These are phyloP conservation scores for Blastomyces emzantsi DNA, from an alignment of 2,329 filamentous ascomycete species.

Conservation along the genomic window DNA sequence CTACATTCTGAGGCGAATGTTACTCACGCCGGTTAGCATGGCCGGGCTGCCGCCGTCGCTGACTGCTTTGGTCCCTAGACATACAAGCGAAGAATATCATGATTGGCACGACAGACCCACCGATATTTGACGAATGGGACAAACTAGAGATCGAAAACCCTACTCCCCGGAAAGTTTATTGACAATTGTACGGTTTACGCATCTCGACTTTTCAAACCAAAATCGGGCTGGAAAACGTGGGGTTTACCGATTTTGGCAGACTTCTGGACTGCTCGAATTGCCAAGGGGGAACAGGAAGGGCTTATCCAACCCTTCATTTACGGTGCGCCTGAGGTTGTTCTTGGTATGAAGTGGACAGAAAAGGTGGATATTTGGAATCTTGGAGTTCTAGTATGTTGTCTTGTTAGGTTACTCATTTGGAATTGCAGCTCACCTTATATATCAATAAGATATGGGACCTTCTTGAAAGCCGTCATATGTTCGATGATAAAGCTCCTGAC, in stretches of 20 bases:
- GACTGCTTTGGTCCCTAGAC: constrained; percentile 8
- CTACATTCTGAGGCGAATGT: constrained; percentile 12
- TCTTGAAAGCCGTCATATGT: too few species aligned
- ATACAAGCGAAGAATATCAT: constrained; percentile 28
- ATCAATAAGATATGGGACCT: too few species aligned
- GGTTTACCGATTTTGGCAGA: constrained; percentile 18
- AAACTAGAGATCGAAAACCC: constrained; percentile 19
- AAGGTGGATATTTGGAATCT: constrained; percentile 28
- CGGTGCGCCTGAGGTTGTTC: constrained; percentile 25
- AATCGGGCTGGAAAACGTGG: constrained; percentile 7
- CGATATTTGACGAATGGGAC: constrained; percentile 19
- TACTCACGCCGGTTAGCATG: constrained; percentile 13
- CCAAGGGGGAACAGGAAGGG: constrained; percentile 28
- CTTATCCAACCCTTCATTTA: constrained; percentile 33
- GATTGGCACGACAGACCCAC: constrained; percentile 17
- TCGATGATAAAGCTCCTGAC: too few species aligned
- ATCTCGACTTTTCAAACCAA: constrained; percentile 19
- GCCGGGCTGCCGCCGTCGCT: neutral
- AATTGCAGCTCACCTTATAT: too few species aligned
- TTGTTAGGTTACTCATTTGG: too few species aligned
- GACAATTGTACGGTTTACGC: constrained; percentile 19
- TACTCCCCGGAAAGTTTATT: constrained; percentile 18
- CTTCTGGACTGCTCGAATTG: constrained; percentile 22
- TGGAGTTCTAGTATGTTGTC: constrained; percentile 19
- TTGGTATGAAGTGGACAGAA: constrained; percentile 23